Percentiles rank a stretch among this genome's conserved stretches.
Evolutionary conservation across 2,329 filamentous ascomycete species (phyloP).

Genomic region (Westerdykella sp.): DNA sequence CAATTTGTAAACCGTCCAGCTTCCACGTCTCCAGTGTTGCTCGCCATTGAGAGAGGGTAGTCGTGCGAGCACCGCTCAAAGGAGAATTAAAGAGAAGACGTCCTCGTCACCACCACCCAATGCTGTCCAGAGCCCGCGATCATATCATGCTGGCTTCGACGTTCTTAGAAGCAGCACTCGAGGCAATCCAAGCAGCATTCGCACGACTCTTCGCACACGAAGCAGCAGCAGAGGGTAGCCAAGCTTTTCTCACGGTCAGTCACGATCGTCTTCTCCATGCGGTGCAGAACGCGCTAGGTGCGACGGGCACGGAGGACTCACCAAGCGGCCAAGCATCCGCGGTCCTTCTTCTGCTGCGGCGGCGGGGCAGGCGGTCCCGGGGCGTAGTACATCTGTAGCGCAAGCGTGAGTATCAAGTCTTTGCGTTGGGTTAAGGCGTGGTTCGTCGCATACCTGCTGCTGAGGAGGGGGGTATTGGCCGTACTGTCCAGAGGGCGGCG

Average conservation of each 20-base stretch:
- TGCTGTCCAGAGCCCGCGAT: too few relatives aligned
- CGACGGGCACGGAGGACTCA: slow-evolving; percentile 9
- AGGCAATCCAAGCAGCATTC: slow-evolving; percentile 21
- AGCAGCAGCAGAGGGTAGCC: slow-evolving; percentile 34
- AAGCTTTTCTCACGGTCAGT: slow-evolving; percentile 11
- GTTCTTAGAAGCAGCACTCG: slow-evolving; percentile 23
- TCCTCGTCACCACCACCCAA: too few relatives aligned
- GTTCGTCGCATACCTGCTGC: slow-evolving; percentile 17
- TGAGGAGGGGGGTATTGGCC: slow-evolving; percentile 25
- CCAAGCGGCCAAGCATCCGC: slow-evolving; percentile 30
- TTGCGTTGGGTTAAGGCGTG: too few relatives aligned
- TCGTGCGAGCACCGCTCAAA: too few relatives aligned
- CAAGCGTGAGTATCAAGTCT: background rate
- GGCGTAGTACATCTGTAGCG: slow-evolving; percentile 28
- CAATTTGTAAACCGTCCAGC: too few relatives aligned
- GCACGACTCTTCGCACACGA: slow-evolving; percentile 32
- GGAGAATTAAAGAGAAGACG: too few relatives aligned
- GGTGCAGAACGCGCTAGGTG: background rate
- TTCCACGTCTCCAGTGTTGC: too few relatives aligned
- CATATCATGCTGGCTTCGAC: background rate
- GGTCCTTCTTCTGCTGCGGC: slow-evolving; percentile 25
- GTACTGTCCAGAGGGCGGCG: slow-evolving; percentile 19
- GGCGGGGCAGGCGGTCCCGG: slow-evolving; percentile 21
- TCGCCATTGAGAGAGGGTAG: too few relatives aligned
- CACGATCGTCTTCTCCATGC: background rate